Percentiles rank a stretch among this genome's conserved stretches.
Conservation (phyloP, 1,284 basidiomycete genomes). For the Trichosporon inkin region DNA sequence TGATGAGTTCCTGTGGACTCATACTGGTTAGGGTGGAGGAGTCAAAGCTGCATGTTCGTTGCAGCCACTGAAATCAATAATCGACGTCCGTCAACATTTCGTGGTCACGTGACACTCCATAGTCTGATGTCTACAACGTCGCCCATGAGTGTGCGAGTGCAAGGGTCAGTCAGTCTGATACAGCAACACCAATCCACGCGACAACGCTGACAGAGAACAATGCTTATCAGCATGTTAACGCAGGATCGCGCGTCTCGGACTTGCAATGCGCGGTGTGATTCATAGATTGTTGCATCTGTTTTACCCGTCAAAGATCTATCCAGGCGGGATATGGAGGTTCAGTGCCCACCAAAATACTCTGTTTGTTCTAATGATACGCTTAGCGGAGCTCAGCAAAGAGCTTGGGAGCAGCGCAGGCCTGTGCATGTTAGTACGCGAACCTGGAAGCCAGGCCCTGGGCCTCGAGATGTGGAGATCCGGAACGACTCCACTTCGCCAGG, state of each 20-base stretch:
- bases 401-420: conserved; percentile 75
- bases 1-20: conserved; percentile 45
- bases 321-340: conserved; percentile 8
- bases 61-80: not conserved
- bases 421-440: conserved; percentile 7
- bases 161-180: too few species aligned
- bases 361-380: conserved; percentile 16
- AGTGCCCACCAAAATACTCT: not conserved
- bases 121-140: too few species aligned
- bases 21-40: conserved; percentile 16
- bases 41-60: not conserved
- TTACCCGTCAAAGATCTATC: conserved; percentile 15
- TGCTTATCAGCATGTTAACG: not conserved
- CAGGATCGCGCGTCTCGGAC: not conserved
- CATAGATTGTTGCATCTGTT: conserved; percentile 25
- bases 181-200: too few species aligned
- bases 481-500: conserved; percentile 19
- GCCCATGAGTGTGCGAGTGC: too few species aligned
- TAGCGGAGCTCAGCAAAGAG: conserved; percentile 61
- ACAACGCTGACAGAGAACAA: not conserved
- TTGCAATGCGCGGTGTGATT: not conserved
- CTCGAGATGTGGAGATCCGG: not conserved
- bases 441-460: too few species aligned
- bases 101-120: conserved; percentile 11
- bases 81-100: conserved; percentile 7